Base-by-base conservation (phyloP, 345 rosid genomes). In the Stellera chamaejasme region DNA sequence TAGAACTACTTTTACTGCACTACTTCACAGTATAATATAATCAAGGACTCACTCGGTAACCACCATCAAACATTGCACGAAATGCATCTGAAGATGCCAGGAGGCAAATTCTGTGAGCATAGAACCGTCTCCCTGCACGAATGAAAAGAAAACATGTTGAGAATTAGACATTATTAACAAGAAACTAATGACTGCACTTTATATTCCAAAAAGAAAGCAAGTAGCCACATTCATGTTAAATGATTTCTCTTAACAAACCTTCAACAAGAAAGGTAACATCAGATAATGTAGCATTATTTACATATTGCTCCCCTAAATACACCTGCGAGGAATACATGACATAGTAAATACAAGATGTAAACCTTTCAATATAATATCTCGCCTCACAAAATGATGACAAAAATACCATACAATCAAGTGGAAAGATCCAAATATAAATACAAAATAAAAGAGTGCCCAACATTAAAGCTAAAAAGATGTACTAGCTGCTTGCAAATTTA, bases 31-130 rank as follows among this genome's bases (percentile, higher is more conserved):
- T 16, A 62, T 39, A 55, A 14, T 48, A 26, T 49, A 65, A 58
- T 67, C 14, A 43, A 23, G 14, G 13, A 73, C 95, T 82, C 71
- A 89, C 99, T 81, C 96, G 79, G 67, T 89, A 93, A 67, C 97
- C 96, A 69, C 99, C 97, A 66, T 93, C 99, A 67, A 93, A 93
- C 99, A 93, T 89, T 63, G 99, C 99, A 62, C 96, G 96, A 65
- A 93, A 93, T 69, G 99, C 95, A 71, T 93, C 99, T 59, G 99
- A 93, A 61, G 99, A 93, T 77, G 97, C 99, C 64, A 93, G 92
- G 50, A 93, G 72, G 75, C 99, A 93, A 68, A 93, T 93, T 76
- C 95, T 82, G 73, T 93, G 99, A 54, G 97, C 99, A 75, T 75
- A 85, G 75, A 93, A 90, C 68, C 80, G 78, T 72, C 83, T 82